phyloP scores from a whole-genome alignment of 805 yeast genomes.

The Yamadazyma sp. region DNA sequence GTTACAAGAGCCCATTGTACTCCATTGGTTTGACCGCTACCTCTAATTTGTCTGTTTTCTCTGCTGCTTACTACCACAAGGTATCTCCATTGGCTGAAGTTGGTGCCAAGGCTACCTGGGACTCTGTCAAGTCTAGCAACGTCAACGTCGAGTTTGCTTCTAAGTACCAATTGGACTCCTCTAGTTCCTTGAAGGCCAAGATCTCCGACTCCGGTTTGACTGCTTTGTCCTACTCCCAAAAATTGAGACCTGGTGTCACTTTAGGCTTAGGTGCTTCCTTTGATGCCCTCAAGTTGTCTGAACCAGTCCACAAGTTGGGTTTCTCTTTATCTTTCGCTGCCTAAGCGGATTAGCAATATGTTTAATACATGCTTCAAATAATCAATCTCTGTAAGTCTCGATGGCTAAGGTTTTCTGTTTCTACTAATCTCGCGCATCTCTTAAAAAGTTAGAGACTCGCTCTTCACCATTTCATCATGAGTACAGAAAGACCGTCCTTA shows the following conservation, averaged over 20 bases:
- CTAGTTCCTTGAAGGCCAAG: slow-evolving; percentile 94
- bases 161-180: slow-evolving; percentile 84
- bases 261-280: slow-evolving; percentile 96
- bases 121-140: slow-evolving; percentile 75
- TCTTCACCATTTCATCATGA: no score
- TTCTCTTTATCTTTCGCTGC: slow-evolving; percentile 91
- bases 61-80: slow-evolving; percentile 97
- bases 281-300: slow-evolving; percentile 92
- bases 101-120: slow-evolving; percentile 97
- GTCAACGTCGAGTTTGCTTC: slow-evolving; percentile 95
- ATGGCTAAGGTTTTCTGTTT: no score
- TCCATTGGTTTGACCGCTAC: slow-evolving; percentile 81
- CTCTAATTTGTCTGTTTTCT: slow-evolving; percentile 81
- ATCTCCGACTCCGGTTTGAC: slow-evolving; percentile 94
- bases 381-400: no score
- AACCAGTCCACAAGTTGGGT: slow-evolving; percentile 98
- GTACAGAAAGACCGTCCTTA: slow-evolving; percentile 20
- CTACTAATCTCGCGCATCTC: no score
- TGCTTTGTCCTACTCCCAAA: slow-evolving; percentile 91
- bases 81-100: slow-evolving; percentile 90
- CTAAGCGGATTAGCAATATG: slow-evolving; percentile 33
- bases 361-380: no score
- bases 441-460: no score
- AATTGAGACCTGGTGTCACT: slow-evolving; percentile 92
- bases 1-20: slow-evolving; percentile 88